Evolutionary conservation across 441 rosid genomes (phyloP), one percentile per base, ranked within the genome.

Genomic region (Croton setiger): DNA sequence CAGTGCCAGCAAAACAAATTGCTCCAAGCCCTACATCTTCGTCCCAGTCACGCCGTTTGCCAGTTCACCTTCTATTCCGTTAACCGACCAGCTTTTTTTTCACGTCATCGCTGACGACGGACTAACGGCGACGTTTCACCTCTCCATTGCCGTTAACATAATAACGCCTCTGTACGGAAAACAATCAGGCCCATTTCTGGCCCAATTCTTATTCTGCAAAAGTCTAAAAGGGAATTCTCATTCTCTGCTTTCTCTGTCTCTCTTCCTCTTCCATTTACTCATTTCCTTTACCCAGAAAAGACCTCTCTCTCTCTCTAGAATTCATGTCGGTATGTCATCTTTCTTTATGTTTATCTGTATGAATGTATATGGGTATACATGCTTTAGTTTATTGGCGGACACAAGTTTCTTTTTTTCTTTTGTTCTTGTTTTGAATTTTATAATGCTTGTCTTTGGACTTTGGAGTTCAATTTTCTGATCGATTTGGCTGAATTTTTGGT

Each of bases 1-100:
- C 72, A 75, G 78, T 60, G 83, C 82, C 89, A 85, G 83, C 85
- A 78, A 74, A 73, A 72, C 76, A 66, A n/a, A 53, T 72, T 74
- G 78, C 47, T 63, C 51, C 63, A 43, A 52, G 72, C 76, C 78
- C 84, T 76, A 78, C 69, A 56, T 56, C 39, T 64, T 45, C 5
- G 48, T 56, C 36, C 67, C 47, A 43, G 10, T 57, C 23, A 20
- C 68, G 75, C 49, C 87, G 85, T 82, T 81, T 67, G 83, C 84
- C 85, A 84, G 84, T 80, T 81, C 83, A 75, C 45, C 64, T 51
- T 48, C 12, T 21, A 43, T 43, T 27, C 71, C 65, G 56, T 72
- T 60, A 43, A 13, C 63, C 5, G 3, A 37, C 36, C 66, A 2
- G 54, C 6, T 0, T 0, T 39, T 35, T 14, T 6, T 36, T 44